Percentiles rank a stretch among this genome's conserved stretches.
phyloP scores from a whole-genome alignment of 805 yeast species.

The Wickerhamiella azyma region DNA sequence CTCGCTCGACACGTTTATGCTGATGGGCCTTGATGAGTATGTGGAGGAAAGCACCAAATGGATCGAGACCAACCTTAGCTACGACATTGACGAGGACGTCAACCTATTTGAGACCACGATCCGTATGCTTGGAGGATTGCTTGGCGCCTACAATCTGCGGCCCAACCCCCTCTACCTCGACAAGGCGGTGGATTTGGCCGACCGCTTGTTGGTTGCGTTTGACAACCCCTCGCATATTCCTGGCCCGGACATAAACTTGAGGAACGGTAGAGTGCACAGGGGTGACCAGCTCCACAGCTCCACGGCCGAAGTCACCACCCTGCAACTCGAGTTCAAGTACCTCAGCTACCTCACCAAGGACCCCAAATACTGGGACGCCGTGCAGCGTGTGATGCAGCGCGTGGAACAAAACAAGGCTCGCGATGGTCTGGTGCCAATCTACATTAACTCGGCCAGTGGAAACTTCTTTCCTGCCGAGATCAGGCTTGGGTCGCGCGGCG shows the following conservation, averaged over 20 bases:
- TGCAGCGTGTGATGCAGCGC: slow-evolving; percentile 57
- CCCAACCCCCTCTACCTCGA: slow-evolving; percentile 24
- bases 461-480: slow-evolving; percentile 49
- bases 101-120: slow-evolving; percentile 41
- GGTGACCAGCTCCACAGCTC: slow-evolving; percentile 13
- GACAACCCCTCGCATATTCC: slow-evolving; percentile 50
- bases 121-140: slow-evolving; percentile 39
- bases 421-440: slow-evolving; percentile 77
- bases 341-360: slow-evolving; percentile 39
- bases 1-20: slow-evolving; percentile 36
- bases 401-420: slow-evolving; percentile 50
- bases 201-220: slow-evolving; percentile 38
- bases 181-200: slow-evolving; percentile 35
- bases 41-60: slow-evolving; percentile 28
- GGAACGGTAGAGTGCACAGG: slow-evolving; percentile 5
- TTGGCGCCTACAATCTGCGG: slow-evolving; percentile 40
- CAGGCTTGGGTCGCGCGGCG: slow-evolving; percentile 83
- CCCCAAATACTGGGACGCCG: slow-evolving; percentile 36
- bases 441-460: slow-evolving; percentile 62
- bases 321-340: slow-evolving; percentile 39
- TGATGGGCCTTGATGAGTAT: slow-evolving; percentile 33
- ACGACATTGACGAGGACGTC: slow-evolving; percentile 41
- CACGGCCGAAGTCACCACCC: slow-evolving; percentile 37
- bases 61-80: slow-evolving; percentile 26
- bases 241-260: slow-evolving; percentile 20